phyloP scores from a whole-genome alignment of 257 asterid genomes.

The Rauvolfia tetraphylla region DNA sequence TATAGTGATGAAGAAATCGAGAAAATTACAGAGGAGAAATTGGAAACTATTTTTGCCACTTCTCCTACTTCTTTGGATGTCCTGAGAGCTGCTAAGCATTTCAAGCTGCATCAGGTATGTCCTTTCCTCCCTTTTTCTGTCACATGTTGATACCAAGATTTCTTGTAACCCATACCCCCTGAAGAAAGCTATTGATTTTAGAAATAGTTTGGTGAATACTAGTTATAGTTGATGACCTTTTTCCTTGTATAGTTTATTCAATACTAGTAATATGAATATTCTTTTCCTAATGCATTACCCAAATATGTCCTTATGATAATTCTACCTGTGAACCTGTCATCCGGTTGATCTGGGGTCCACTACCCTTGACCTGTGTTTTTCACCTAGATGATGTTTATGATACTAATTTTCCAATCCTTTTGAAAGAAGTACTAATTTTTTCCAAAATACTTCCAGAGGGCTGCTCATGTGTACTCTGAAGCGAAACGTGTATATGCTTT shows the following conservation, averaged over 20 bases:
- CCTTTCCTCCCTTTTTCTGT: not conserved
- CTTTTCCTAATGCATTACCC: not conserved
- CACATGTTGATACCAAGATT: not conserved
- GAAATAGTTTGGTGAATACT: not conserved
- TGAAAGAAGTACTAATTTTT: not conserved
- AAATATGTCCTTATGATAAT: not conserved
- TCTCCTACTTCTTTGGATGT: conserved; percentile 91
- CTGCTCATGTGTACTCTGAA: conserved; percentile 91
- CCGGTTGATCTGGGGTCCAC: not conserved
- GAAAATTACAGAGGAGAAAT: conserved; percentile 51
- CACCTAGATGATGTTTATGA: not conserved
- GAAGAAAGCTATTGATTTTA: not conserved
- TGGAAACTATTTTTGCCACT: conserved; percentile 52
- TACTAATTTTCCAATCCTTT: not conserved
- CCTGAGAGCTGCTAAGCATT: conserved; percentile 67
- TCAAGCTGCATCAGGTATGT: conserved; percentile 80
- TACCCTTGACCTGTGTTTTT: not conserved
- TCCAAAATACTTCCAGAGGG: conserved; percentile 52
- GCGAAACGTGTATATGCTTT: conserved; percentile 88
- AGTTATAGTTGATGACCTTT: not conserved
- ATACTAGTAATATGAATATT: not conserved
- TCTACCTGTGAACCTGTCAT: not conserved
- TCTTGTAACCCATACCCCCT: not conserved
- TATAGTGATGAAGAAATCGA: conserved; percentile 70
- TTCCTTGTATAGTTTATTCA: not conserved